Conservation (phyloP, 768 basidiomycete genomes). For the Chalciporus sphaerocephalus region DNA sequence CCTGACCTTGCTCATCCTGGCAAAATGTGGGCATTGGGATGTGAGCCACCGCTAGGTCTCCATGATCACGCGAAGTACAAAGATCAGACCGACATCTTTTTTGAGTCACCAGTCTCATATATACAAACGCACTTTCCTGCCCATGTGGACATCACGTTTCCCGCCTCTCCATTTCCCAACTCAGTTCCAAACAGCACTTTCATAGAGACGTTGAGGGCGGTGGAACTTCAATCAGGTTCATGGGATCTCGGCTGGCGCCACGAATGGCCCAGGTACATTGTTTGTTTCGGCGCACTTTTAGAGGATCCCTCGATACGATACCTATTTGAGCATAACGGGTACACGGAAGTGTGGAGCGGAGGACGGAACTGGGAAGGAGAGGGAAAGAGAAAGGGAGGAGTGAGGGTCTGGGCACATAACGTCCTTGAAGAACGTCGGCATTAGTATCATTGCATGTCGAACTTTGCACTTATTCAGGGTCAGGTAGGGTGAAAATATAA, state of each 20-base stretch:
- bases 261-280: constrained; percentile 76
- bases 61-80: constrained; percentile 54
- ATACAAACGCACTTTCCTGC: constrained; percentile 63
- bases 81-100: constrained; percentile 85
- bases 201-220: constrained; percentile 18
- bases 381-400: constrained; percentile 59
- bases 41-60: constrained; percentile 78
- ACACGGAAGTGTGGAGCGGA: constrained; percentile 56
- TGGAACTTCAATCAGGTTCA: constrained; percentile 25
- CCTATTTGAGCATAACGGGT: constrained; percentile 52
- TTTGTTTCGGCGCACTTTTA: constrained; percentile 81
- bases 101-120: constrained; percentile 63
- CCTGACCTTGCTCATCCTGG: constrained; percentile 51
- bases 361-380: constrained; percentile 75
- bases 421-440: not conserved
- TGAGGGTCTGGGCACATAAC: constrained; percentile 57
- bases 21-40: constrained; percentile 79
- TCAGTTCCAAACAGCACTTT: constrained; percentile 44
- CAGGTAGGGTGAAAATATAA: not conserved
- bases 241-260: constrained; percentile 51
- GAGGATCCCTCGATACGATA: constrained; percentile 43
- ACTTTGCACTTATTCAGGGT: not conserved
- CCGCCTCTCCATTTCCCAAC: constrained; percentile 52
- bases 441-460: not conserved
- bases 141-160: constrained; percentile 57